These are phyloP conservation scores for Chrysosporium keratinophilum DNA, from an alignment of 2,329 filamentous ascomycete species.

Conservation along the genomic window DNA sequence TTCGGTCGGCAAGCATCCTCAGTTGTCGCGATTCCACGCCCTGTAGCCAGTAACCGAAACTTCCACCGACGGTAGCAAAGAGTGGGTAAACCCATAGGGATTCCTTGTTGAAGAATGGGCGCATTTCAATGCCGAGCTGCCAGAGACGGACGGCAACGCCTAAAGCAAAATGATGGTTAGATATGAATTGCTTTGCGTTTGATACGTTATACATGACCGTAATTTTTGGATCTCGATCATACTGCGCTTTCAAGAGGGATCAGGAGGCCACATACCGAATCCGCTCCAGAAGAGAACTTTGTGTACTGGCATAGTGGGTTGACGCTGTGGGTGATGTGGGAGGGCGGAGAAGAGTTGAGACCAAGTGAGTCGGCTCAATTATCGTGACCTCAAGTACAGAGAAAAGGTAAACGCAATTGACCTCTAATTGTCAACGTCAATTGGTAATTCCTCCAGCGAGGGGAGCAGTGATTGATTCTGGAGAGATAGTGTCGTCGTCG, in stretches of 20 bases:
- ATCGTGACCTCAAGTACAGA: neutral
- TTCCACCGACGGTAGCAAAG: constrained; percentile 73
- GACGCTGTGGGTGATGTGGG: constrained; percentile 16
- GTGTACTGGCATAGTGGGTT: constrained; percentile 35
- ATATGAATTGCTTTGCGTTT: neutral
- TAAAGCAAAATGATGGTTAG: constrained; percentile 31
- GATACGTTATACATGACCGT: too few species aligned
- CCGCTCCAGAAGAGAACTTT: constrained; percentile 50
- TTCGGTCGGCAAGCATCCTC: constrained; percentile 64
- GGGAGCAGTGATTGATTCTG: neutral
- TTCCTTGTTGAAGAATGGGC: constrained; percentile 75
- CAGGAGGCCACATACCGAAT: constrained; percentile 60
- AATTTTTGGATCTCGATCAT: neutral
- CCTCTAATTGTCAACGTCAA: neutral
- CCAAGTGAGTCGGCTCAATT: neutral
- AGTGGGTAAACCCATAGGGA: constrained; percentile 86
- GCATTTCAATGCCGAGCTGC: constrained; percentile 98
- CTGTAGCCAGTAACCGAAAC: constrained; percentile 95
- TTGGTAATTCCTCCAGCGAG: too few species aligned
- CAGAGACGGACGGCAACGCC: constrained; percentile 85
- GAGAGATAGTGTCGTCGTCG: neutral
- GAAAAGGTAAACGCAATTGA: neutral
- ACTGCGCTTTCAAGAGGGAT: neutral
- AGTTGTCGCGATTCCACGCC: constrained; percentile 78
- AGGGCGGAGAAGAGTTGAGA: constrained; percentile 1